Evolutionary conservation across 352 stramenopile species (phyloP).

Genomic region (Elongisporangium undulatum): DNA sequence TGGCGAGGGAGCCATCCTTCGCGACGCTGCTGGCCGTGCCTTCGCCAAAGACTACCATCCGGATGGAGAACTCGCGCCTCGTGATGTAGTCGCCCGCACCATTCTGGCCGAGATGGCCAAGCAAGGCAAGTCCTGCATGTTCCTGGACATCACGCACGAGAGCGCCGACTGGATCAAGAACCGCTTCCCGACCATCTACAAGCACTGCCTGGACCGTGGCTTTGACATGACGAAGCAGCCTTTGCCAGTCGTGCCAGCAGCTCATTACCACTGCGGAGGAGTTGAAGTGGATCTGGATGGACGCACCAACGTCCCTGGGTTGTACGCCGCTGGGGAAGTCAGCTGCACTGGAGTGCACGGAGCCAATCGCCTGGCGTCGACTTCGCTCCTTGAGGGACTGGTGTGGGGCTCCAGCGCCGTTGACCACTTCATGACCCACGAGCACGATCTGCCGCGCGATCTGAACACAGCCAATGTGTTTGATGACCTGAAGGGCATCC

Average conservation of each 20-base stretch:
- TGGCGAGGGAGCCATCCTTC: constrained; percentile 90
- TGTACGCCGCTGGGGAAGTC: constrained; percentile 93
- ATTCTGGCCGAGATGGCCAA: constrained; percentile 91
- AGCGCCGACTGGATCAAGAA: constrained; percentile 77
- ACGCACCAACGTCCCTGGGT: constrained; percentile 63
- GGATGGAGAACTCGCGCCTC: constrained; percentile 89
- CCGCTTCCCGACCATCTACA: constrained; percentile 87
- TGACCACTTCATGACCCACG: constrained; percentile 53
- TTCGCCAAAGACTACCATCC: constrained; percentile 93
- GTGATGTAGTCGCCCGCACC: constrained; percentile 91
- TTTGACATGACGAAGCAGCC: constrained; percentile 90
- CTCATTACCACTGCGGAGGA: constrained; percentile 94
- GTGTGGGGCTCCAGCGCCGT: constrained; percentile 91
- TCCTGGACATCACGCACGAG: constrained; percentile 91
- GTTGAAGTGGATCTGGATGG: constrained; percentile 88
- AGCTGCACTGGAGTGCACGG: constrained; percentile 93
- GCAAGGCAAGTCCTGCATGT: constrained; percentile 80
- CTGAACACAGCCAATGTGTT: constrained; percentile 31
- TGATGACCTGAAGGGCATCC: constrained; percentile 24
- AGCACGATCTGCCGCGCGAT: constrained; percentile 9
- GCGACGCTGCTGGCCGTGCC: constrained; percentile 60
- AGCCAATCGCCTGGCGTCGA: constrained; percentile 92
- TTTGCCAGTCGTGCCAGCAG: constrained; percentile 90
- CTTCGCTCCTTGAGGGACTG: constrained; percentile 91
- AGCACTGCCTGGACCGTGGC: constrained; percentile 68